Evolutionary conservation across 441 rosid genomes (phyloP).

Genomic region (Eugenia klotzschiana): DNA sequence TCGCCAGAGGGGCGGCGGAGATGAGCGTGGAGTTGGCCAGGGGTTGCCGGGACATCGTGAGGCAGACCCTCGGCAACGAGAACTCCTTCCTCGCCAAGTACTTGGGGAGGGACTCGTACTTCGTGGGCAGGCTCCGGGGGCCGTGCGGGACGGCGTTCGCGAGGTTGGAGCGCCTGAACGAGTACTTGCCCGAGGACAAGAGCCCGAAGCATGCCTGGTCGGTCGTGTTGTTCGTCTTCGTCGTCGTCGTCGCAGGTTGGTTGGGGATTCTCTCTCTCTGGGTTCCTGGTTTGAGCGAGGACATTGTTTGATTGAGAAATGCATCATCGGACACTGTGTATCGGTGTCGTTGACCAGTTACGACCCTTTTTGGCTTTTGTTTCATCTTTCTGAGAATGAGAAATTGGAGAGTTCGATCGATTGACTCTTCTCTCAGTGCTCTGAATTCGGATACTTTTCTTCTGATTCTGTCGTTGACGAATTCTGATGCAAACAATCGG

Average conservation of each 20-base stretch:
- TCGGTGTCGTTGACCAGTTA: neutral
- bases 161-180: constrained; percentile 14
- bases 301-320: neutral
- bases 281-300: neutral
- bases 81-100: constrained; percentile 17
- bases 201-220: constrained; percentile 26
- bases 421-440: neutral
- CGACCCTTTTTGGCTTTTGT: neutral
- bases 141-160: constrained; percentile 4
- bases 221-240: constrained; percentile 16
- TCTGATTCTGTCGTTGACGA: neutral
- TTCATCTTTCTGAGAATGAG: neutral
- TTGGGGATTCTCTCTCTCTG: neutral
- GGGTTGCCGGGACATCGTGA: constrained; percentile 31
- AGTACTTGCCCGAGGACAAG: constrained; percentile 33
- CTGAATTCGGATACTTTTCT: no score
- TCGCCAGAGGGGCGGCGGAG: constrained; percentile 23
- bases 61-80: constrained; percentile 25
- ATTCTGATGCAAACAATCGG: neutral
- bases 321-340: neutral
- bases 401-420: neutral
- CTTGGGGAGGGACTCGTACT: constrained; percentile 12
- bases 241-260: constrained; percentile 28
- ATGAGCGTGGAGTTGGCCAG: constrained; percentile 28
- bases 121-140: constrained; percentile 10